phyloP scores from a whole-genome alignment of 2,329 filamentous ascomycete genomes.

The Ramichloridium luteum region DNA sequence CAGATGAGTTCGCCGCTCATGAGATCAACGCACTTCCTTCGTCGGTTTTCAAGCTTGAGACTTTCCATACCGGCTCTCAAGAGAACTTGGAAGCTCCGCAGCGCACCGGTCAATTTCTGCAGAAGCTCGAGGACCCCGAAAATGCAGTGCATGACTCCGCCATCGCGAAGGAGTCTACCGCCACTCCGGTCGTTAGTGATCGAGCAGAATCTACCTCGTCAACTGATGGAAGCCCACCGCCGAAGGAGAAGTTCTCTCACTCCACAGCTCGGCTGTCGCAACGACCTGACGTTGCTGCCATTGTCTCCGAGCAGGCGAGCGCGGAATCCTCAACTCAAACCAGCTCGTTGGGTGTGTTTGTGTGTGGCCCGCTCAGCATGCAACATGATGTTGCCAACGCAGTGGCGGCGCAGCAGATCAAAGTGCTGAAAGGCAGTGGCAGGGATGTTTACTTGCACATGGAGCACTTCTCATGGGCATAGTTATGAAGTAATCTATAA shows the following conservation, averaged over 20 bases:
- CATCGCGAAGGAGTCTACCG: neutral
- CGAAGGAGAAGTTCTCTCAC: no score
- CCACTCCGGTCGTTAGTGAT: no score
- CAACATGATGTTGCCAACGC: slow-evolving; percentile 37
- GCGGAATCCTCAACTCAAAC: slow-evolving; percentile 9
- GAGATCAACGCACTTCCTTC: slow-evolving; percentile 3
- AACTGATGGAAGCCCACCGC: no score
- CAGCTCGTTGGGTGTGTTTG: slow-evolving; percentile 25
- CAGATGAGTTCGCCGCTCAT: slow-evolving; percentile 19
- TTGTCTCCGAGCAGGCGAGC: slow-evolving; percentile 19
- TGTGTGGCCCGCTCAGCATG: slow-evolving; percentile 36
- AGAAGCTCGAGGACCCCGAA: slow-evolving; percentile 10
- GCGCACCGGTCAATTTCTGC: slow-evolving; percentile 2
- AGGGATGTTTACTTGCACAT: slow-evolving; percentile 34
- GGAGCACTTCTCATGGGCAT: slow-evolving; percentile 37
- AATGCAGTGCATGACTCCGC: neutral
- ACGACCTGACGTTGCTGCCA: slow-evolving; percentile 25
- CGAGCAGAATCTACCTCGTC: slow-evolving; percentile 5
- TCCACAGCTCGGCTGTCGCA: slow-evolving; percentile 19
- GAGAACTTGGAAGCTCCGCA: slow-evolving; percentile 2
- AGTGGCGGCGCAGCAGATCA: slow-evolving; percentile 32
- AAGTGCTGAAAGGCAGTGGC: slow-evolving; percentile 23
- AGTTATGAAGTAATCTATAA: no score
- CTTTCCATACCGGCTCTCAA: slow-evolving; percentile 12
- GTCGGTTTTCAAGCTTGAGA: slow-evolving; percentile 9